A percentile compares a stretch with the other conserved stretches of the same genome.
These are phyloP conservation scores for Eutrema yunnanense DNA, from an alignment of 345 rosid genomes.

Conservation along the genomic window DNA sequence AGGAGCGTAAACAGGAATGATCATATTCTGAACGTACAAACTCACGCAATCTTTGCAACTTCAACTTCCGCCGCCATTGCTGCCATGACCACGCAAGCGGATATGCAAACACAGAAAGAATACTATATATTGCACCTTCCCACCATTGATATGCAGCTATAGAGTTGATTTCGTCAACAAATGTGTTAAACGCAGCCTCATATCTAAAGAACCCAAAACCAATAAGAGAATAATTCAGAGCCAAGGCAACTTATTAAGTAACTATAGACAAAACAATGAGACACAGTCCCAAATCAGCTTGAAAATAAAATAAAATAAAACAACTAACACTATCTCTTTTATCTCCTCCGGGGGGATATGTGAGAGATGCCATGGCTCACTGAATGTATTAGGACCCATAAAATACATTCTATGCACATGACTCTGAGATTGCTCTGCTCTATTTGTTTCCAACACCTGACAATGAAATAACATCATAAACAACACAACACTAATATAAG, in stretches of 20 bases:
- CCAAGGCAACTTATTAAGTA: not conserved
- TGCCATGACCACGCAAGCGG: conserved; percentile 99
- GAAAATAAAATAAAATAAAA: not conserved
- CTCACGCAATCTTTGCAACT: conserved; percentile 85
- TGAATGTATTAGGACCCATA: conserved; percentile 92
- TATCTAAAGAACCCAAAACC: conserved; percentile 49
- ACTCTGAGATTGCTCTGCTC: conserved; percentile 93
- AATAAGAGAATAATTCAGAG: conserved; percentile 14
- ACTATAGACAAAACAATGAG: conserved; percentile 8
- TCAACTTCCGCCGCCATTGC: conserved; percentile 85
- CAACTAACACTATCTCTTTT: conserved; percentile 90
- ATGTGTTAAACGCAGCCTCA: conserved; percentile 89
- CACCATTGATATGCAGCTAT: conserved; percentile 98
- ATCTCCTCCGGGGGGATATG: conserved; percentile 94
- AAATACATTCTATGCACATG: conserved; percentile 98
- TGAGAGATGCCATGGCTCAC: conserved; percentile 97
- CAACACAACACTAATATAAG: not conserved
- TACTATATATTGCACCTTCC: conserved; percentile 93
- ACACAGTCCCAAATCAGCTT: conserved; percentile 19
- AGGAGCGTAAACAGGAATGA: conserved; percentile 95
- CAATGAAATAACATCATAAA: conserved; percentile 20
- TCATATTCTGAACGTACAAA: conserved; percentile 98
- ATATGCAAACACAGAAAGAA: conserved; percentile 71
- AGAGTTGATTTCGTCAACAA: conserved; percentile 95
- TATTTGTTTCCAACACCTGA: conserved; percentile 96